phyloP scores from a whole-genome alignment of 345 rosid genomes.

The Hevea brasiliensis region DNA sequence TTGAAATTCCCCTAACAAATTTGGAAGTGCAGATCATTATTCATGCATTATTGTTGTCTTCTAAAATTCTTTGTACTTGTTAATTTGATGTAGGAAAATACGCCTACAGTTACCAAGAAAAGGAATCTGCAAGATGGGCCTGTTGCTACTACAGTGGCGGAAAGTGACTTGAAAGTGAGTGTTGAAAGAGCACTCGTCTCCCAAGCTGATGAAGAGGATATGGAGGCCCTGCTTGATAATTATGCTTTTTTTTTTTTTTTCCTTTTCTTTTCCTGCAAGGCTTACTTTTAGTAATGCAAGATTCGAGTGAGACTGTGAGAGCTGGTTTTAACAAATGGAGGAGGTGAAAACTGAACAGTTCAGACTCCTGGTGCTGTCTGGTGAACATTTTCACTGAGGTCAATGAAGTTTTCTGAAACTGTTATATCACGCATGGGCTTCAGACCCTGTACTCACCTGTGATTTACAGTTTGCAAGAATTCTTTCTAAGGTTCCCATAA shows the following conservation, averaged over 20 bases:
- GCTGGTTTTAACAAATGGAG: not conserved
- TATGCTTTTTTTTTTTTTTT: slow-evolving; percentile 53
- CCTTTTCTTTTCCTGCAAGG: not conserved
- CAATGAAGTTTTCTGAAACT: no score
- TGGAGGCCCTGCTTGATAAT: slow-evolving; percentile 97
- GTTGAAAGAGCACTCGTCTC: slow-evolving; percentile 95
- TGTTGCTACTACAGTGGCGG: slow-evolving; percentile 54
- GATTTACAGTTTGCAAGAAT: not conserved
- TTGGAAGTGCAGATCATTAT: slow-evolving; percentile 4
- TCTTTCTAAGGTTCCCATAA: not conserved
- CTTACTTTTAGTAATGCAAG: not conserved
- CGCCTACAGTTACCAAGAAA: slow-evolving; percentile 63
- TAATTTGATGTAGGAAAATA: slow-evolving; percentile 68
- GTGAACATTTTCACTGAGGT: not conserved
- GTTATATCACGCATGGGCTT: not conserved
- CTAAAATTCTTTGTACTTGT: not conserved
- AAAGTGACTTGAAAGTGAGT: slow-evolving; percentile 78
- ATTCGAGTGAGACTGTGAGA: not conserved
- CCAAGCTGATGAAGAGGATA: slow-evolving; percentile 98
- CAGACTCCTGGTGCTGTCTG: no score
- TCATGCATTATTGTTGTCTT: slow-evolving; percentile 10
- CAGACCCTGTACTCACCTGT: not conserved
- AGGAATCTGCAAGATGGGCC: slow-evolving; percentile 68
- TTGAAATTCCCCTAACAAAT: not conserved
- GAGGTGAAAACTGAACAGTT: no score